Base-by-base conservation (phyloP, 176 grass and related monocot genomes). In the Secale cereale region DNA sequence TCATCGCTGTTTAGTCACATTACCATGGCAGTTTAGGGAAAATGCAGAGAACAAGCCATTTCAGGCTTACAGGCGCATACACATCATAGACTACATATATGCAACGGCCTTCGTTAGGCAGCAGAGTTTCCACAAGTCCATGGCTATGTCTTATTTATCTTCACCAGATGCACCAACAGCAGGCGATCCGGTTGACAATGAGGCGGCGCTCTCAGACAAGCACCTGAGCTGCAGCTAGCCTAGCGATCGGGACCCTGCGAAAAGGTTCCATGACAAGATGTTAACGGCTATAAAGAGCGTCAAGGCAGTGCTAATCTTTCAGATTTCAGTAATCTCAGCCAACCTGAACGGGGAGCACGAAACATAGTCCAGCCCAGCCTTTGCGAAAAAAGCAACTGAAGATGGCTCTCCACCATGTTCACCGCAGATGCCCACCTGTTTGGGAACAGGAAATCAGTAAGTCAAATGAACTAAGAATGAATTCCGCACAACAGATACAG, bases 311-410 rank as follows among this genome's bases (percentile, higher is more conserved):
- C n/a, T 20, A 5, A 17, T 22, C 13, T 62, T 14, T 60, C 6
- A 31, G 43, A 15, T 36, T 68, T 40, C 20, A 6, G 31, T 69
- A 11, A 31, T 54, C 40, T 83, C 36, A 54, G 59, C 84, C 68
- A 86, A 99, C 97, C 97, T 99, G 90, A 99, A 97, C 31, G 97
- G 92, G 31, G 97, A 99, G 80, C 97, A 99, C 80, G 97, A 99
- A 76, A 99, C 97, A 80, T 99, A 99, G 79, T 99, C 86, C 66
- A 99, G 78, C 59, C 94, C 94, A 70, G 90, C 68, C 82, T 99
- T 92, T 19, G 94, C 97, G 20, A 99, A 99, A 81, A 99, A 99
- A 70, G 94, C 97, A 68, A 99, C 97, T 4, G 97, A 99, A 28
- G 86, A 92, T 85, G 97, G 97, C 83, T 99, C 97, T 19, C 97